Conservation (phyloP, 23 red algal genomes). For the Gracilaria domingensis region DNA sequence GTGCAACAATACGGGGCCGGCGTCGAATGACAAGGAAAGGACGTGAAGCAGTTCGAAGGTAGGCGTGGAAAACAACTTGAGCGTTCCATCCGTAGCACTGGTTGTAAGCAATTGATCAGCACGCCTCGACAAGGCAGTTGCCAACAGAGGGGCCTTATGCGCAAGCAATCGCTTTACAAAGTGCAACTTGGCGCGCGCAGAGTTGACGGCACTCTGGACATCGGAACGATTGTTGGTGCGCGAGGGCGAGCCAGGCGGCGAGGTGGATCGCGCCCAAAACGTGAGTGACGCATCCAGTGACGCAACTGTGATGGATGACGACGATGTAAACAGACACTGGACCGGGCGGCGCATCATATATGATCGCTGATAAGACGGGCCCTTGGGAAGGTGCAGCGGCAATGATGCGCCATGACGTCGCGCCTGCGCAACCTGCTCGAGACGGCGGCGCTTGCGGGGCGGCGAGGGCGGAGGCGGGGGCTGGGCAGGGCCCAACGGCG, state of each 20-base stretch:
- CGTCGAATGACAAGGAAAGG: neutral
- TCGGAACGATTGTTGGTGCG: neutral
- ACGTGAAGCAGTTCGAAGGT: constrained; percentile 24
- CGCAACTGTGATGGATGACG: neutral
- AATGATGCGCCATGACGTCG: neutral
- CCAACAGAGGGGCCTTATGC: constrained; percentile 9
- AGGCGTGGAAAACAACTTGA: constrained; percentile 27
- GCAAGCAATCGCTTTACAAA: constrained; percentile 50
- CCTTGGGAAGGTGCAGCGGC: constrained; percentile 19
- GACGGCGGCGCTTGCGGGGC: neutral
- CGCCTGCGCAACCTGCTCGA: neutral
- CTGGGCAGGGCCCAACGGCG: neutral
- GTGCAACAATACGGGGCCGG: neutral
- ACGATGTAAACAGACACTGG: constrained; percentile 19
- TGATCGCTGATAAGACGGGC: constrained; percentile 31
- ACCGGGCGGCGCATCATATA: constrained; percentile 57
- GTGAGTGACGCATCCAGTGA: constrained; percentile 8
- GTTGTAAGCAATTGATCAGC: constrained; percentile 4
- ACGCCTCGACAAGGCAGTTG: neutral
- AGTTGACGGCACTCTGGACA: neutral
- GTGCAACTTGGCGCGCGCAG: neutral
- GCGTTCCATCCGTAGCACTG: constrained; percentile 6
- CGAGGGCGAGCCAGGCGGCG: neutral
- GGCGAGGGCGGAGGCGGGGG: neutral
- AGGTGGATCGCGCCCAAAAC: constrained; percentile 26